A percentile compares a stretch with the other conserved stretches of the same genome.
These are phyloP conservation scores for Fragilariopsis cylindrus DNA, from an alignment of 108 stramenopile species.

Conservation along the genomic window DNA sequence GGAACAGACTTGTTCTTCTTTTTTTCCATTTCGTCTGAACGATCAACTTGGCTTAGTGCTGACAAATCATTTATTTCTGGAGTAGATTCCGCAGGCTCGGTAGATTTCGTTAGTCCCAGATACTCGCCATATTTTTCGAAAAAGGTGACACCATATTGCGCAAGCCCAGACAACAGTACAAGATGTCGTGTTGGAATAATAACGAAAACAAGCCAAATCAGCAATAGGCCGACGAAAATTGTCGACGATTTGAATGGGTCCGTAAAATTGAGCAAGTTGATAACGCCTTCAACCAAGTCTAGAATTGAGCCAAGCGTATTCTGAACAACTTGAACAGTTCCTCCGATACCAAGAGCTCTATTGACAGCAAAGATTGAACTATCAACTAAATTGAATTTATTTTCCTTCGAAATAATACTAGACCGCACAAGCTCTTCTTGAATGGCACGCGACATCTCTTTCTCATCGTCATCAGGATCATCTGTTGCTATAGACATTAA, in stretches of 20 bases:
- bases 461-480: constrained; percentile 17
- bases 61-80: background rate
- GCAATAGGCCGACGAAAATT: constrained; percentile 22
- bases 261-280: constrained; percentile 83
- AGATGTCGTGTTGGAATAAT: constrained; percentile 43
- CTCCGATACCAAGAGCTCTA: constrained; percentile 63
- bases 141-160: constrained; percentile 61
- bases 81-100: background rate
- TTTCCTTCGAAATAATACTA: constrained; percentile 39
- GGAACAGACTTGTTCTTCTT: constrained; percentile 11
- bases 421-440: constrained; percentile 68
- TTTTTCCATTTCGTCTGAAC: constrained; percentile 14
- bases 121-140: constrained; percentile 31
- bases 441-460: constrained; percentile 46
- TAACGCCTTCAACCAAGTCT: constrained; percentile 60
- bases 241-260: constrained; percentile 57
- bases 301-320: constrained; percentile 68
- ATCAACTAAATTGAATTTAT: constrained; percentile 65
- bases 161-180: constrained; percentile 47
- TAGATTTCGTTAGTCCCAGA: background rate
- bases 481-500: background rate
- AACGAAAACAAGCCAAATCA: constrained; percentile 39
- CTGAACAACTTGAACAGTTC: constrained; percentile 58
- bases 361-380: constrained; percentile 75
- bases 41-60: background rate